phyloP scores from a whole-genome alignment of 2,329 filamentous ascomycete species.

The Exophiala viscosa region DNA sequence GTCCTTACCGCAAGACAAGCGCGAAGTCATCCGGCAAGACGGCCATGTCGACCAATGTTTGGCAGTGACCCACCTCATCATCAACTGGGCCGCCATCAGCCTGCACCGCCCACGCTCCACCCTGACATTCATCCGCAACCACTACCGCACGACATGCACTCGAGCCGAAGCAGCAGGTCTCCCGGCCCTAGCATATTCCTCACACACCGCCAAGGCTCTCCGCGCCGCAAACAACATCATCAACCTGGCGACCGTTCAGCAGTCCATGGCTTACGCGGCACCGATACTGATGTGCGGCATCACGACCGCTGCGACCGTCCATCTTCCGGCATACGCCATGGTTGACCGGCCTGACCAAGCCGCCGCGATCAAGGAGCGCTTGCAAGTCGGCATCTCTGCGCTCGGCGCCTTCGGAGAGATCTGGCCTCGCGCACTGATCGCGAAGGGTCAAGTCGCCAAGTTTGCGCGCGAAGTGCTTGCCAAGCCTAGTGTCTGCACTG shows the following conservation, averaged over 20 bases:
- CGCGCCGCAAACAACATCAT: slow-evolving; percentile 74
- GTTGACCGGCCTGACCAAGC: slow-evolving; percentile 38
- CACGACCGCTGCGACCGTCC: slow-evolving; percentile 73
- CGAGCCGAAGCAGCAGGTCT: slow-evolving; percentile 33
- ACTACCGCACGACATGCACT: slow-evolving; percentile 66
- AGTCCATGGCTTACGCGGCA: slow-evolving; percentile 65
- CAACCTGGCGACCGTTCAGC: slow-evolving; percentile 60
- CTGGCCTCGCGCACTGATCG: slow-evolving; percentile 32
- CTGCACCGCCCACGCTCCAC: slow-evolving; percentile 77
- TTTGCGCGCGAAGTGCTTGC: slow-evolving; percentile 26
- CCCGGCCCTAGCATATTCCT: slow-evolving; percentile 26
- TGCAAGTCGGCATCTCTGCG: slow-evolving; percentile 33
- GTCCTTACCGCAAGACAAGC: slow-evolving; percentile 70
- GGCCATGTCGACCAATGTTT: slow-evolving; percentile 68
- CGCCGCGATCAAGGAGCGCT: slow-evolving; percentile 30
- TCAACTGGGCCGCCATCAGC: slow-evolving; percentile 58
- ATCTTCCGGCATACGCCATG: slow-evolving; percentile 72
- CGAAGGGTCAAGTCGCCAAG: slow-evolving; percentile 30
- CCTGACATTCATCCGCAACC: slow-evolving; percentile 56
- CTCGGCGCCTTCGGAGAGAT: slow-evolving; percentile 31
- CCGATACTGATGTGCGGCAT: slow-evolving; percentile 82
- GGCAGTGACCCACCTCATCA: slow-evolving; percentile 38
- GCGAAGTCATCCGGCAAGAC: slow-evolving; percentile 63
- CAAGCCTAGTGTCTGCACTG: slow-evolving; percentile 15
- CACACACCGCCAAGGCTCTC: slow-evolving; percentile 63